Percentiles rank a stretch among this genome's conserved stretches.
Evolutionary conservation across 1,139 yeast species (phyloP).

Genomic region (Casaregolazyma lundiana): DNA sequence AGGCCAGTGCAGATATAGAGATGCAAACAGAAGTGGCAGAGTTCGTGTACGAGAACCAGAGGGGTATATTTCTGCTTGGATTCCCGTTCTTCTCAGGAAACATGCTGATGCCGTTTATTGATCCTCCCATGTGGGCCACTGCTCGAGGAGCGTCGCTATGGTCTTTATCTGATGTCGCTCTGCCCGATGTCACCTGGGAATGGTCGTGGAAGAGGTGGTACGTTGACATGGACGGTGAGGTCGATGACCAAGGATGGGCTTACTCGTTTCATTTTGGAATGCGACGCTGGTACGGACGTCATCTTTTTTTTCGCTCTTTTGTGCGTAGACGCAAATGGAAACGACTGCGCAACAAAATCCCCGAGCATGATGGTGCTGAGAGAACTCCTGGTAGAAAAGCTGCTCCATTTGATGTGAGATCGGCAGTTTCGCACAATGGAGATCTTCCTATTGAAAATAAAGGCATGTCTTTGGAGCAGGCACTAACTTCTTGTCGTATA

Average conservation of each 20-base stretch:
- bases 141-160: conserved; percentile 30
- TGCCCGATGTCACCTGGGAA: conserved; percentile 64
- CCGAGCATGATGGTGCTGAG: conserved; percentile 3
- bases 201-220: conserved; percentile 77
- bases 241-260: conserved; percentile 77
- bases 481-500: conserved; percentile 16
- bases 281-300: conserved; percentile 38
- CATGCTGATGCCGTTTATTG: conserved; percentile 51
- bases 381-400: conserved; percentile 1
- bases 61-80: conserved; percentile 65
- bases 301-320: conserved; percentile 37
- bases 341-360: conserved; percentile 30
- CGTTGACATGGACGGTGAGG: conserved; percentile 63
- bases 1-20: not conserved
- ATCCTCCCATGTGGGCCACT: conserved; percentile 47
- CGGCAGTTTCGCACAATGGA: not conserved
- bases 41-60: conserved; percentile 56
- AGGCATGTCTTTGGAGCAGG: conserved; percentile 2
- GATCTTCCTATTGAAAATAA: not conserved
- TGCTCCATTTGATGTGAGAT: conserved; percentile 8
- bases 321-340: conserved; percentile 41
- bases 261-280: conserved; percentile 44
- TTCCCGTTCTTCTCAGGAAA: conserved; percentile 54
- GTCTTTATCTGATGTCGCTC: conserved; percentile 44
- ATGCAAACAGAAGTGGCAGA: not conserved